phyloP scores from a whole-genome alignment of 768 basidiomycete species.

The Tylopilus vinaceipallidus region DNA sequence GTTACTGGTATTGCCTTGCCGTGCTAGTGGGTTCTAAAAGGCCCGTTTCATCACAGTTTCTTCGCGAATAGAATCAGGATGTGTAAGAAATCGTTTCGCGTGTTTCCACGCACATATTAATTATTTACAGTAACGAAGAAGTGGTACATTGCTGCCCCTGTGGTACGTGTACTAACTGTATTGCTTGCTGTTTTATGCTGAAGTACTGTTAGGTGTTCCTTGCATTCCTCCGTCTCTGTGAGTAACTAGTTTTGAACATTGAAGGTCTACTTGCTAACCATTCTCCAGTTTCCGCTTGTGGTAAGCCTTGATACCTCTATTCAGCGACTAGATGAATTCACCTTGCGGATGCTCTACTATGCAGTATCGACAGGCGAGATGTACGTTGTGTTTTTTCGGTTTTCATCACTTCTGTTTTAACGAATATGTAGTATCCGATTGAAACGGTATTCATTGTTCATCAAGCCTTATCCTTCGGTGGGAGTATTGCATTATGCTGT shows the following conservation, averaged over 20 bases:
- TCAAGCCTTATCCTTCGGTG: constrained; percentile 31
- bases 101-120: neutral
- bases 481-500: neutral
- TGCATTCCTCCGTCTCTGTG: constrained; percentile 34
- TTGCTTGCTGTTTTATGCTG: neutral
- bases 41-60: constrained; percentile 15
- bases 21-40: neutral
- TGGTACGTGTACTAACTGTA: constrained; percentile 14
- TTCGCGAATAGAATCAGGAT: constrained; percentile 35
- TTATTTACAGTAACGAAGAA: constrained; percentile 27
- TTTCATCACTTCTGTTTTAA: neutral
- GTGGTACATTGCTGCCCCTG: constrained; percentile 32
- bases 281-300: constrained; percentile 28
- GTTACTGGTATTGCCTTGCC: neutral
- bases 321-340: no score
- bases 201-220: constrained; percentile 22
- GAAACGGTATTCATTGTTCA: constrained; percentile 30
- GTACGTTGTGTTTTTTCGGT: constrained; percentile 10
- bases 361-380: constrained; percentile 34
- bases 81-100: constrained; percentile 16
- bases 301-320: no score
- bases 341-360: no score
- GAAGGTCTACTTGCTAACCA: constrained; percentile 2
- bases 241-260: constrained; percentile 6
- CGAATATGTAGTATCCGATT: constrained; percentile 20